phyloP scores from a whole-genome alignment of 176 grass and related monocot genomes.

The Hyparrhenia diplandra region DNA sequence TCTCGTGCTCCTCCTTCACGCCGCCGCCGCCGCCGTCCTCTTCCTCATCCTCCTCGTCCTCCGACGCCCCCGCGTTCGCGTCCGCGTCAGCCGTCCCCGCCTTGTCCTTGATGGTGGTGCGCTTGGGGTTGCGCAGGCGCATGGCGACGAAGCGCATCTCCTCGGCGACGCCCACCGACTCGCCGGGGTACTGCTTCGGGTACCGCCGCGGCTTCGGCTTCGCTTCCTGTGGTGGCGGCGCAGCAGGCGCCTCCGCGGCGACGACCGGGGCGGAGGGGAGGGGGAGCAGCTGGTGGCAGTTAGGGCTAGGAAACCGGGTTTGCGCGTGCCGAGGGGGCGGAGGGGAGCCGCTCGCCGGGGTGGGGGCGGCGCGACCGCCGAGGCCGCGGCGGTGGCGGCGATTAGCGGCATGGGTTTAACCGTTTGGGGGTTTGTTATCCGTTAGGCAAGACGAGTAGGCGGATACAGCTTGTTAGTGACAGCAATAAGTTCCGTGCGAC shows the following conservation, averaged over 20 bases:
- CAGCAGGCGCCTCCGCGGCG: not conserved
- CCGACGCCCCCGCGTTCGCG: not conserved
- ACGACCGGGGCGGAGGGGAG: slow-evolving; percentile 17
- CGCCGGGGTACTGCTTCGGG: slow-evolving; percentile 59
- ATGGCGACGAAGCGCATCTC: slow-evolving; percentile 99
- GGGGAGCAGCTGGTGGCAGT: slow-evolving; percentile 28
- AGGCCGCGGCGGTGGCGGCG: slow-evolving; percentile 14
- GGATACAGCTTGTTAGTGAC: too few species aligned
- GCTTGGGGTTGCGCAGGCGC: slow-evolving; percentile 59
- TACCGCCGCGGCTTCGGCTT: slow-evolving; percentile 33
- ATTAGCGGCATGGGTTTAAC: slow-evolving; percentile 33
- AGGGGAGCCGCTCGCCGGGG: not conserved
- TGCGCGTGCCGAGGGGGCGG: not conserved
- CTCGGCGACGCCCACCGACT: slow-evolving; percentile 74
- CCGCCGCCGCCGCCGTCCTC: not conserved
- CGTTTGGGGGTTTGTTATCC: slow-evolving; percentile 21
- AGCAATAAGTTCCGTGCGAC: too few species aligned
- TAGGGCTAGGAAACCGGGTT: slow-evolving; percentile 13
- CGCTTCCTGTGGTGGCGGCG: not conserved
- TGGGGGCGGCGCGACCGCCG: slow-evolving; percentile 16
- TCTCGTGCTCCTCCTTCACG: not conserved
- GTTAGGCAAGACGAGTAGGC: not conserved
- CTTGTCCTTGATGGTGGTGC: slow-evolving; percentile 25
- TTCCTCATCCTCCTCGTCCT: not conserved
- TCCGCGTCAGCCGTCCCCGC: not conserved